Conservation (phyloP, 257 asterid genomes). For the Solanum chmielewskii region DNA sequence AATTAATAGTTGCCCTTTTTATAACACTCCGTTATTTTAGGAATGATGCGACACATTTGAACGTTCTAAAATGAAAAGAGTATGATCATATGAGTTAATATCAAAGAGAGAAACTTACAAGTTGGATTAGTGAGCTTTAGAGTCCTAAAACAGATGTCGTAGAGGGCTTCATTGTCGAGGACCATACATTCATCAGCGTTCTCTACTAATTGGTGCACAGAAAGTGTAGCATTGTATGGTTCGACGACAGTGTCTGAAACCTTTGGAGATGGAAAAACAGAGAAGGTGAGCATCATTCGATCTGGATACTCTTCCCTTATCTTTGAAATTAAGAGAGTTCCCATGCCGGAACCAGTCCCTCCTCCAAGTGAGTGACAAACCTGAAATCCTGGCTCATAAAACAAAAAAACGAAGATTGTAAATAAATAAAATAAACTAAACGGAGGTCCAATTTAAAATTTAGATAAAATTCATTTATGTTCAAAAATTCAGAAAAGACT, state of each 20-base stretch:
- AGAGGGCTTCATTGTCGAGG: conserved; percentile 4
- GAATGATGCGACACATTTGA: not conserved
- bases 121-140: not conserved
- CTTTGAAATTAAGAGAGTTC: not conserved
- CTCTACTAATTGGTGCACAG: conserved; percentile 1
- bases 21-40: too few species aligned
- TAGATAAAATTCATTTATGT: not conserved
- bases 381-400: not conserved
- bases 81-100: not conserved
- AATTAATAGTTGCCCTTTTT: not conserved
- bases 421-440: not conserved
- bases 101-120: not conserved
- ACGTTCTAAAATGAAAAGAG: not conserved
- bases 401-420: not conserved
- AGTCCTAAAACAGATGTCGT: conserved; percentile 1
- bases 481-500: not conserved
- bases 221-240: conserved; percentile 4
- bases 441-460: not conserved
- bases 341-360: conserved; percentile 4
- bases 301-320: conserved; percentile 5
- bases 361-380: conserved; percentile 6
- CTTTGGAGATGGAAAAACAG: conserved; percentile 4
- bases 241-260: conserved; percentile 5
- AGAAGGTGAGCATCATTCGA: conserved; percentile 4
- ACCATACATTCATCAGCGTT: conserved; percentile 6